Evolutionary conservation across 306 rosid species (phyloP).

Genomic region (Oxytropis ochrocephala): DNA sequence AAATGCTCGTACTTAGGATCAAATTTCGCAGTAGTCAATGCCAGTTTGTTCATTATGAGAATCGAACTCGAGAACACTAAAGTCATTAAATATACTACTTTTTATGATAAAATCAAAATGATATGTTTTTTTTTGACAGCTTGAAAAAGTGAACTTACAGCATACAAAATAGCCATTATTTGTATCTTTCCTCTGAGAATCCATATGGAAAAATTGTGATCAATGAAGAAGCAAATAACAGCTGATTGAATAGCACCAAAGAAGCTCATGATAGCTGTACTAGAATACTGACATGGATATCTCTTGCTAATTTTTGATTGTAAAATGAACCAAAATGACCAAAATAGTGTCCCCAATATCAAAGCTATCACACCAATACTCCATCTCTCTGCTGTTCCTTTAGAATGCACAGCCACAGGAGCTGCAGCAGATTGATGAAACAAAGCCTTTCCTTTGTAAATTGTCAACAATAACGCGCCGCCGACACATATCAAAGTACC

Average conservation of each 20-base stretch:
- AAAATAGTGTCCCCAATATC: constrained; percentile 53
- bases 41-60: no score
- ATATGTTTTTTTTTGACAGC: no score
- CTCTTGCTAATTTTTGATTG: constrained; percentile 68
- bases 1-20: no score
- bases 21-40: no score
- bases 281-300: constrained; percentile 75
- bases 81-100: no score
- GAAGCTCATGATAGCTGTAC: constrained; percentile 83
- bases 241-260: constrained; percentile 83
- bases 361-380: constrained; percentile 62
- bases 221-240: constrained; percentile 44
- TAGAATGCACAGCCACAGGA: constrained; percentile 13
- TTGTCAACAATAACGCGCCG: constrained; percentile 57
- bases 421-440: constrained; percentile 16
- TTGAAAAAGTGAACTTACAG: constrained; percentile 47
- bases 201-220: constrained; percentile 56
- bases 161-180: constrained; percentile 47
- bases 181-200: constrained; percentile 57
- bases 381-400: constrained; percentile 46
- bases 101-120: no score
- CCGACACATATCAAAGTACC: constrained; percentile 68
- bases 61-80: no score
- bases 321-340: constrained; percentile 84
- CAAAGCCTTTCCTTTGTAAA: constrained; percentile 59